Evolutionary conservation across 192 early-diverging fungal species (phyloP), one percentile per base, ranked within the genome.

Genomic region (Glomus cerebriforme): DNA sequence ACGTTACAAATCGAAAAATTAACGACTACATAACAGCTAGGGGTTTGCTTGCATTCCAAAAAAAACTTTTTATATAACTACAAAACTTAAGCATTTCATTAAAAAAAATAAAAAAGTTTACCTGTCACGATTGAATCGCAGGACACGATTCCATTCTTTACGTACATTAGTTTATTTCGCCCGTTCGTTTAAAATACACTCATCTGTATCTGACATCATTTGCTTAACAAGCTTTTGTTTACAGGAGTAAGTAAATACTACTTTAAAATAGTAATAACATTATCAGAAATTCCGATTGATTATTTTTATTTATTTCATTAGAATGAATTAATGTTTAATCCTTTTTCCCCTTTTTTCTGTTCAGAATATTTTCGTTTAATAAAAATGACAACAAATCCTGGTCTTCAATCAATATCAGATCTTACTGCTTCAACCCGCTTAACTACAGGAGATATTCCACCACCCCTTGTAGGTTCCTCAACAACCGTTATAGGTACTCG

Each of bases 381-480:
- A 35, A 58, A 73, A 49, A 58, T 73, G 49, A 39, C 49, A 29
- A 9, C 65, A 7, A 45, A 39, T 49, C 76, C 83, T 63, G 85
- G 84, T 69, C 80, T 85, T 32, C 84, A 85, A 80, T 83, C 82
- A 79, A 85, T 85, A 49, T 81, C 84, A 75, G 84, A 85, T 81
- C 73, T 85, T 26, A 85, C 84, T 9, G 82, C 84, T 27, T 81
- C 84, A 8, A 83, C 84, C 22, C 78, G 82, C 26, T 81, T 85
- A 79, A 85, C 84, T 43, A 85, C 82, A 9, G 93, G 92, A 60
- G 92, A 94, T 62, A 88, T 91, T 68, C 93, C 93, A 19, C 92
- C 93, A 24, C 91, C 93, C 7, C 84, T 94, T 63, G 92, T 94
- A 3, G 93, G 93, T 37, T 88, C 91, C 65, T 91, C 93, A 0